These are phyloP conservation scores for Entoloma clypeatum DNA, from an alignment of 1,284 basidiomycete species.

Conservation along the genomic window DNA sequence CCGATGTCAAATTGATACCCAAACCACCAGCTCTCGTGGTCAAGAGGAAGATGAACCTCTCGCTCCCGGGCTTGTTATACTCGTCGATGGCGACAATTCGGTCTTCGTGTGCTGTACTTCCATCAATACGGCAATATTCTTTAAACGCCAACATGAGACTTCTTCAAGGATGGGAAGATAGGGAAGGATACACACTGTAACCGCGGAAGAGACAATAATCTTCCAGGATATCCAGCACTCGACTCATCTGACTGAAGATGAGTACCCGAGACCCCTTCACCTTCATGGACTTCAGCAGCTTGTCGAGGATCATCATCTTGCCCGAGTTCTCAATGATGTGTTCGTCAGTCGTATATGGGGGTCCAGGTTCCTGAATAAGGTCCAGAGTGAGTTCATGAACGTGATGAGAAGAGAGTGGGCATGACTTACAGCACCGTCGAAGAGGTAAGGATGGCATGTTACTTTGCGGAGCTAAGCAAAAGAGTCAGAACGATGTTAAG, in stretches of 20 bases:
- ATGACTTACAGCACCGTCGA: slow-evolving; percentile 75
- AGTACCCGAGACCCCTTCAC: slow-evolving; percentile 91
- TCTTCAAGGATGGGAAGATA: slow-evolving; percentile 1
- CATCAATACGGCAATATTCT: slow-evolving; percentile 98
- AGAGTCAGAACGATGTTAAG: neutral
- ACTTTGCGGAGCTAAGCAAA: slow-evolving; percentile 66
- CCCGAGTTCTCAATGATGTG: slow-evolving; percentile 94
- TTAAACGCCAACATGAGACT: slow-evolving; percentile 5
- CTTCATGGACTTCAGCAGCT: slow-evolving; percentile 85
- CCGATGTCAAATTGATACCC: slow-evolving; percentile 95
- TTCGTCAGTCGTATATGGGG: slow-evolving; percentile 97
- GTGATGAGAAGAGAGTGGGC: neutral
- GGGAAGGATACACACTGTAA: slow-evolving; percentile 62
- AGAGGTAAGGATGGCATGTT: slow-evolving; percentile 82
- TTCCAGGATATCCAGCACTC: slow-evolving; percentile 91
- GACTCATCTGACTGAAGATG: slow-evolving; percentile 99
- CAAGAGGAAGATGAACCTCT: slow-evolving; percentile 96
- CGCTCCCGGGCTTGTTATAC: slow-evolving; percentile 93
- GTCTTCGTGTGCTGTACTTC: slow-evolving; percentile 93
- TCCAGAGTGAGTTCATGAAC: neutral
- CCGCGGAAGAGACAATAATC: slow-evolving; percentile 94
- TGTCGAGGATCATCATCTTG: slow-evolving; percentile 98
- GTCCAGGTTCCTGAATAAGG: slow-evolving; percentile 78
- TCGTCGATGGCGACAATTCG: slow-evolving; percentile 96
- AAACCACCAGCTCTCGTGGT: slow-evolving; percentile 98